Conservation (phyloP, 2,329 filamentous ascomycete species). For the Gliomastix tumulicola region DNA sequence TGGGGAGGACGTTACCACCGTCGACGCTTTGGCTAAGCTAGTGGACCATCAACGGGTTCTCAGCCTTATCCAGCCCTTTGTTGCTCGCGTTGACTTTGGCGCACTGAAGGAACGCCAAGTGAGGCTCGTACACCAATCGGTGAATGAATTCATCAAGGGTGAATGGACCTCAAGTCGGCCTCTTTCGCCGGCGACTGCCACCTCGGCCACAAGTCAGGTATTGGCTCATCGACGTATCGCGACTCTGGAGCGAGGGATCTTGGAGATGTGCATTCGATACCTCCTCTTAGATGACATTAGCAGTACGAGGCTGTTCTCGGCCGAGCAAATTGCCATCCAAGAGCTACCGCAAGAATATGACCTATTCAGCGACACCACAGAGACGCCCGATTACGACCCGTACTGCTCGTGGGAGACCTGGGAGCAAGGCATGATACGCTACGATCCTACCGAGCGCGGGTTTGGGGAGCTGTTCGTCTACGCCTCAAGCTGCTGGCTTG, state of each 20-base stretch:
- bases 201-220: too few relatives aligned
- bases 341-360: slow-evolving; percentile 6
- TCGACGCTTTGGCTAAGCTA: slow-evolving; percentile 7
- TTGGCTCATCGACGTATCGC: slow-evolving; percentile 6
- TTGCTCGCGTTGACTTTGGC: slow-evolving; percentile 7
- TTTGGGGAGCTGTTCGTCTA: slow-evolving; percentile 20
- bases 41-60: slow-evolving; percentile 17
- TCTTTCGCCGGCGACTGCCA: slow-evolving; percentile 4
- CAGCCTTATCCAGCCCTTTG: slow-evolving; percentile 10
- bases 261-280: slow-evolving; percentile 17
- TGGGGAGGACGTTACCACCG: slow-evolving; percentile 10
- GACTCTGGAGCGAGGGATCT: slow-evolving; percentile 11
- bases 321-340: slow-evolving; percentile 11
- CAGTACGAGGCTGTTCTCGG: slow-evolving; percentile 15
- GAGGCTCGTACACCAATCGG: slow-evolving; percentile 9
- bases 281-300: slow-evolving; percentile 17
- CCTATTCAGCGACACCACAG: slow-evolving; percentile 12
- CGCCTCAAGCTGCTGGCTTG: slow-evolving; percentile 24
- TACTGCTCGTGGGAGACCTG: slow-evolving; percentile 18
- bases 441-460: slow-evolving; percentile 12
- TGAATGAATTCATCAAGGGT: slow-evolving; percentile 8
- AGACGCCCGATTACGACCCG: slow-evolving; percentile 9
- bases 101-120: slow-evolving; percentile 9
- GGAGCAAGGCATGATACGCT: slow-evolving; percentile 20
- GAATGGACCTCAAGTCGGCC: neutral